Evolutionary conservation across 2,329 filamentous ascomycete genomes (phyloP), one percentile per base, ranked within the genome.

Genomic region (Bipolaris gigantea): DNA sequence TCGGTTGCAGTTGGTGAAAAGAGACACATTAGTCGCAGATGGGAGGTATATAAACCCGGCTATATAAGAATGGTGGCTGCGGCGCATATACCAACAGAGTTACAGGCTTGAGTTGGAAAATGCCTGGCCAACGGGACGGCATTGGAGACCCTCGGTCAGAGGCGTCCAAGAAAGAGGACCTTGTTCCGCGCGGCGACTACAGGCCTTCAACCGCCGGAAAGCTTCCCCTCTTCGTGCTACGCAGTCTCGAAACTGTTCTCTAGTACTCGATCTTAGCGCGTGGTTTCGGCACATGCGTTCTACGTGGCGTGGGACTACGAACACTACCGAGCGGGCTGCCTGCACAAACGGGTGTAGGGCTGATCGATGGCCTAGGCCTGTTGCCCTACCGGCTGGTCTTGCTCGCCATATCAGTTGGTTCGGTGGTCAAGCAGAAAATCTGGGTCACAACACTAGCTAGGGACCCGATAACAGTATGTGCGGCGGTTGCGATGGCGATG

Each of bases 341-440:
- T 7, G 58, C 75, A n/a, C 62, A 74, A 40, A 76, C 75, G 3
- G 73, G 74, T 41, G 71, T 75, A 11, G 57, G 70, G 11, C 51
- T 63, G 30, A 68, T 81, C 56, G 75, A 80, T 60, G 61, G 63
- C 25, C 67, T 82, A 2, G 76, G 75, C 10, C 76, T 85, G 0
- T 81, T 80, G 16, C 79, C 77, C 0, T 80, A 81, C 59, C 75
- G 80, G 23, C 71, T 79, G 8, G 73, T 84, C 41, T 71, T 86
- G 8, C 68, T 85, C 5, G 73, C 70, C 48, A 84, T 86, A 81
- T 75, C 80, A 19, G 72, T 77, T 38, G 84, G 80, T 49, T 77
- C 76, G 35, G 74, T 77, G 21, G 53, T 80, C 25, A 86, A 86
- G 73, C 84, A 87, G 55, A 79, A 81, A 62, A 80, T 81, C 70